Base-by-base conservation (phyloP, 257 asterid genomes). In the Linderniella brevidens region DNA sequence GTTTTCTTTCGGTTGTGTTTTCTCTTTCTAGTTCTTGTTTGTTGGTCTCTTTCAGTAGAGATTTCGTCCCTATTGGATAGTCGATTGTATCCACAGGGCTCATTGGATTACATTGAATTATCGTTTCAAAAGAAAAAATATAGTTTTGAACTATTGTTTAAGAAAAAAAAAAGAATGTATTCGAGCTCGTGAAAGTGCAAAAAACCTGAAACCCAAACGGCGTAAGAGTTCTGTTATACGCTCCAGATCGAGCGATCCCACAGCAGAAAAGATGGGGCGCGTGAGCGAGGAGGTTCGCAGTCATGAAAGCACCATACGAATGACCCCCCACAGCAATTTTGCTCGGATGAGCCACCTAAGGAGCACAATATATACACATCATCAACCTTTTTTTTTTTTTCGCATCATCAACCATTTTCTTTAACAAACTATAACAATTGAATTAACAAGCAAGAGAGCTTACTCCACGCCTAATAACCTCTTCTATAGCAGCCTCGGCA, bases 141-240 rank as follows among this genome's bases (percentile, higher is more conserved):
- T n/a, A n/a, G n/a, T n/a, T n/a, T n/a, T n/a, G n/a, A n/a, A n/a
- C n/a, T n/a, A n/a, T n/a, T n/a, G n/a, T n/a, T n/a, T n/a, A n/a
- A n/a, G n/a, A n/a, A n/a, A n/a, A n/a, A n/a, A n/a, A n/a, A n/a
- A n/a, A n/a, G n/a, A n/a, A n/a, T n/a, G 20, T 13, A 55, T 40
- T 19, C 38, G 52, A 49, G 51, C 41, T 25, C 13, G 43, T 17
- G 54, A 49, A 48, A 37, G 46, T 13, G 56, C 40, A 49, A 48
- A 58, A 49, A 71, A 80, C 98, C 96, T 88, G 99, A 76, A 90
- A 90, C 43, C 99, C 96, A 61, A 90, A 90, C n/a, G 99, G 99
- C 41, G 99, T 90, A 48, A 90, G 94, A 7, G 99, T 90, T 75
- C 96, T 64, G 68, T 85, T 90, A 60, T 90, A 90, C 56, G 99